Conservation (phyloP, 2,329 filamentous ascomycete species). For the Ramularia collo-cygni region DNA sequence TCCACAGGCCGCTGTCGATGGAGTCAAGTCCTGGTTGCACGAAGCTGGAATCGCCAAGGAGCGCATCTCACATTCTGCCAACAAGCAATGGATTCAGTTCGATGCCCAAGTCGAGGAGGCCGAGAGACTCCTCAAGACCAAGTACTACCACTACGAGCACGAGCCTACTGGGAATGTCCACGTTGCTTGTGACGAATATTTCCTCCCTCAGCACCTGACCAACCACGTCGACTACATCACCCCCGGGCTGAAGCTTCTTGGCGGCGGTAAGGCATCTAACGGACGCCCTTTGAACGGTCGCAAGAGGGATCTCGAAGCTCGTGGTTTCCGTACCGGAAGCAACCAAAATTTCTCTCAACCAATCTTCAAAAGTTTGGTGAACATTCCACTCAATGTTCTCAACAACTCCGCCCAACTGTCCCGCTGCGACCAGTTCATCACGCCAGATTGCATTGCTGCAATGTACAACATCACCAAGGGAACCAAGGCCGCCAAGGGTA, state of each 20-base stretch:
- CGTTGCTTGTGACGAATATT: conserved; percentile 36
- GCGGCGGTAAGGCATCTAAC: conserved; percentile 1
- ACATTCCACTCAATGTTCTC: conserved; percentile 4
- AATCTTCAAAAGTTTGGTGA: conserved; percentile 5
- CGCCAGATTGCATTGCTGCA: conserved; percentile 35
- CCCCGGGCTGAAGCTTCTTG: conserved; percentile 44
- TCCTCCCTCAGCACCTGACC: conserved; percentile 40
- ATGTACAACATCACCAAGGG: conserved; percentile 40
- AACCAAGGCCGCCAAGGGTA: conserved; percentile 34
- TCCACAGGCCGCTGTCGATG: conserved; percentile 25
- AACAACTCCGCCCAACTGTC: conserved; percentile 5
- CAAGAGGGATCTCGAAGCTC: conserved; percentile 15
- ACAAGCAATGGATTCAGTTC: conserved; percentile 38
- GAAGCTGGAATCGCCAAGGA: conserved; percentile 26
- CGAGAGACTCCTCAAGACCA: conserved; percentile 36
- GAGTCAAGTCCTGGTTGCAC: conserved; percentile 35
- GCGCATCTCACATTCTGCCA: conserved; percentile 29
- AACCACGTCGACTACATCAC: conserved; percentile 51
- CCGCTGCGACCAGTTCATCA: conserved; percentile 26
- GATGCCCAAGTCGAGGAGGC: conserved; percentile 34
- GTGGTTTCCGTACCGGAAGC: conserved; percentile 12
- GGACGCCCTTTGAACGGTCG: conserved; percentile 12
- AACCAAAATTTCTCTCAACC: conserved; percentile 9
- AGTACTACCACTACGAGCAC: conserved; percentile 56
- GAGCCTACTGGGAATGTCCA: conserved; percentile 41